A percentile compares a stretch with the other conserved stretches of the same genome.
phyloP scores from a whole-genome alignment of 164 flowering plant species.

The Annona cherimola region DNA sequence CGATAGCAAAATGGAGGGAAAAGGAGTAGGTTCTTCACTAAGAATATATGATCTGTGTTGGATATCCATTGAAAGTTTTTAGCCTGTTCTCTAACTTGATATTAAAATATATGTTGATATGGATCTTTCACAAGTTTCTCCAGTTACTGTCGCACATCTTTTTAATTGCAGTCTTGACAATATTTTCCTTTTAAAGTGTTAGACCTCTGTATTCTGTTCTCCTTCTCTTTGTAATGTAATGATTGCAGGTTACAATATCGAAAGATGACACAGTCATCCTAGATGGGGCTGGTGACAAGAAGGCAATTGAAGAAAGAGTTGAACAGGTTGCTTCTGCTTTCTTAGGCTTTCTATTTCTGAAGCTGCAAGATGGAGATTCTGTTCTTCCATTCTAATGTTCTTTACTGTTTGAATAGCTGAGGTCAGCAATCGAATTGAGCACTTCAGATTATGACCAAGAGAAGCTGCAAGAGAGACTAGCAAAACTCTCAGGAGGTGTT shows the following conservation, averaged over 20 bases:
- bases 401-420: conserved; percentile 40
- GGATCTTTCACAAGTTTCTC: too few relatives aligned
- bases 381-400: background rate
- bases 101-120: too few relatives aligned
- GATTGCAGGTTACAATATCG: conserved; percentile 60
- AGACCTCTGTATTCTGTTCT: background rate
- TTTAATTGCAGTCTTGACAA: too few relatives aligned
- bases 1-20: too few relatives aligned
- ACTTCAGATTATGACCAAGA: conserved; percentile 93
- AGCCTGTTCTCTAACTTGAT: too few relatives aligned
- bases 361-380: background rate
- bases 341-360: background rate
- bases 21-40: too few relatives aligned
- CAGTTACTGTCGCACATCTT: too few relatives aligned
- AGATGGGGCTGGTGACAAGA: conserved; percentile 92
- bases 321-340: conserved; percentile 50
- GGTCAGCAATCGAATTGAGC: conserved; percentile 63
- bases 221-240: background rate
- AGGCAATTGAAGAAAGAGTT: conserved; percentile 75
- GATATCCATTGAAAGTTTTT: too few relatives aligned
- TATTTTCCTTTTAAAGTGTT: background rate
- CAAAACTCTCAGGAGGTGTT: conserved; percentile 94
- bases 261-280: conserved; percentile 84
- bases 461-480: conserved; percentile 84
- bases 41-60: too few relatives aligned